phyloP scores from a whole-genome alignment of 306 rosid species.

The Abrus precatorius region DNA sequence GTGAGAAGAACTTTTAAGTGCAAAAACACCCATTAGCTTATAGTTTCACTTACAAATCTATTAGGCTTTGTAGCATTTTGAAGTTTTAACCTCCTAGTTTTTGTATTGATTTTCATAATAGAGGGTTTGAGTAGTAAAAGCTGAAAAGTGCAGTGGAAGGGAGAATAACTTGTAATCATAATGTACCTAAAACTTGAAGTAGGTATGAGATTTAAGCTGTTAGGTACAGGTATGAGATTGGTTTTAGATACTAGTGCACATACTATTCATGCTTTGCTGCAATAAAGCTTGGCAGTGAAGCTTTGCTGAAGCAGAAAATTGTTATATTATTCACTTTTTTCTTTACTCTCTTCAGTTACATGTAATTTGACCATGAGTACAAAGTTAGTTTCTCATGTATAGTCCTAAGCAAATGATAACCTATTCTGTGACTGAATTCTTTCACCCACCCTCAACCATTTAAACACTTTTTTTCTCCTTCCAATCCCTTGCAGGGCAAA shows the following conservation, averaged over 20 bases:
- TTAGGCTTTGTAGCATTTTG: constrained; percentile 12
- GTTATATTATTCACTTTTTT: background rate
- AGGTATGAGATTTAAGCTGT: background rate
- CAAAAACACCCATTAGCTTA: constrained; percentile 9
- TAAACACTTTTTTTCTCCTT: constrained; percentile 32
- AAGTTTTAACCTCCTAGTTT: constrained; percentile 3
- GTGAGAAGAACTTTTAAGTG: constrained; percentile 7
- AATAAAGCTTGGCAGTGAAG: background rate
- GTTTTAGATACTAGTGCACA: background rate
- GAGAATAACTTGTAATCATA: constrained; percentile 1
- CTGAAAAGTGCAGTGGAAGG: constrained; percentile 2
- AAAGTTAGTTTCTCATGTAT: constrained; percentile 29
- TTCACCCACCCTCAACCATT: constrained; percentile 28
- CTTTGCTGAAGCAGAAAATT: background rate
- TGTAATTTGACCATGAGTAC: constrained; percentile 14
- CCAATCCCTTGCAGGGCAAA: constrained; percentile 67
- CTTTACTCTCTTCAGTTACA: constrained; percentile 3
- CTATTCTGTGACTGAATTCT: background rate
- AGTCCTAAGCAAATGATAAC: background rate
- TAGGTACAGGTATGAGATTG: background rate
- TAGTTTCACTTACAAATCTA: constrained; percentile 2
- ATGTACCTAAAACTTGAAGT: constrained; percentile 16
- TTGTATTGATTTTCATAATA: constrained; percentile 22
- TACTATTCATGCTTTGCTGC: background rate
- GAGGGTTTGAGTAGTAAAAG: constrained; percentile 20